Evolutionary conservation across 148 eudicot genomes (phyloP).

Genomic region (Vaccinium corymbosum): DNA sequence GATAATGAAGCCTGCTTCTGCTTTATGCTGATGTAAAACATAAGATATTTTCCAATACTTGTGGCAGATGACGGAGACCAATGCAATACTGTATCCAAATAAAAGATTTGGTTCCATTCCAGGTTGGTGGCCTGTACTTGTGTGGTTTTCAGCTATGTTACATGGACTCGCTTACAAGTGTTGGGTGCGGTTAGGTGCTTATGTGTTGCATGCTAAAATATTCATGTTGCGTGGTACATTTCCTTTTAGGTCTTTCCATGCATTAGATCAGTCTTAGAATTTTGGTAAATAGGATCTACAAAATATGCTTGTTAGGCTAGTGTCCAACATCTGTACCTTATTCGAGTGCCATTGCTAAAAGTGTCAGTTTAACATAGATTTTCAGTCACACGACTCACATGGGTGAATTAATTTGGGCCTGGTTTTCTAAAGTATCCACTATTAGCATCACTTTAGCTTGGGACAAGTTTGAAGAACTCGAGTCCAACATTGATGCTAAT

Average conservation of each 20-base stretch:
- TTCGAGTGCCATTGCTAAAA: background rate
- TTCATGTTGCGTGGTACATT: background rate
- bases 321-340: background rate
- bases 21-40: background rate
- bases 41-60: background rate
- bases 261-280: background rate
- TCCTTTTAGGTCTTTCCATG: background rate
- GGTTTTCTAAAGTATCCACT: background rate
- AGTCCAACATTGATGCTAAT: background rate
- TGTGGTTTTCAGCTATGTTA: constrained; percentile 5
- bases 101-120: constrained; percentile 71
- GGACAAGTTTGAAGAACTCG: background rate
- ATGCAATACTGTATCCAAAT: constrained; percentile 30
- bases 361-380: background rate
- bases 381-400: background rate
- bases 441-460: constrained; percentile 4
- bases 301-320: background rate
- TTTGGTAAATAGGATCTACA: background rate
- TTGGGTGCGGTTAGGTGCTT: background rate
- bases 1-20: background rate
- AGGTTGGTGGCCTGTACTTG: constrained; percentile 37
- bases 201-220: background rate
- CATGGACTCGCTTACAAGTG: background rate
- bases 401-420: background rate
- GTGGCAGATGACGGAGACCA: constrained; percentile 57